Evolutionary conservation across 2,329 filamentous ascomycete genomes (phyloP), one percentile per base, ranked within the genome.

Genomic region (Anthostomella pinea): DNA sequence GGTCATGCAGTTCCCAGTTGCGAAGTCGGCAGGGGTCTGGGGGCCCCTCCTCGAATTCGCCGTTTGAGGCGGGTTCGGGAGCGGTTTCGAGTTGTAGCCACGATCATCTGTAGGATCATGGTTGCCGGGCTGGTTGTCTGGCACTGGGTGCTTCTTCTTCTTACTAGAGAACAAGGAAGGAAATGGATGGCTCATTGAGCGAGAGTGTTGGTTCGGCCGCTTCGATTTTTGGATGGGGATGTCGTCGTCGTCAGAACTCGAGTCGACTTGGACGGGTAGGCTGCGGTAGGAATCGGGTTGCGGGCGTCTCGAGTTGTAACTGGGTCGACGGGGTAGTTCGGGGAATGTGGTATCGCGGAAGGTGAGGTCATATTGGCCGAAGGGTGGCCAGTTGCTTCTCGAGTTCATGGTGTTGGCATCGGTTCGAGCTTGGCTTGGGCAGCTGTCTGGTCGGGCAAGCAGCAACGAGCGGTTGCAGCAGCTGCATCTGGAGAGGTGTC

Each of bases 131-230:
- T 41, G 51, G 35, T 57, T 45, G 41, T 53, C 60, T 49, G 57
- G 53, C 47, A 68, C 46, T 37, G 59, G 60, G 53, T 68, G 61
- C 52, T 72, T 73, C 63, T 77, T 81, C 56, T 79, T 81, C 45
- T 67, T 72, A 43, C 66, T 65, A 20, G 75, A 72, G 56, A 90
- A 87, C 20, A 89, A 64, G 13, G 79, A 81, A 6, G 85, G 83
- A 47, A 91, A 85, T 8, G 87, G 86, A 54, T 91, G 83, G 70
- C 87, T 93, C 67, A 85, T 77, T 37, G 87, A 90, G 36, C 85
- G 79, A 18, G 67, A 65, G 60, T 83, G 79, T 28, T 53, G 49
- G 24, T 45, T 43, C 24, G 49, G 38, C 24, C 51, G 45, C 22
- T 49, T 55, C 28, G 54, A 38, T 27, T 52, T 54, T 23, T 52